Evolutionary conservation across 2,329 filamentous ascomycete species (phyloP).

Genomic region (Fusarium xylarioides): DNA sequence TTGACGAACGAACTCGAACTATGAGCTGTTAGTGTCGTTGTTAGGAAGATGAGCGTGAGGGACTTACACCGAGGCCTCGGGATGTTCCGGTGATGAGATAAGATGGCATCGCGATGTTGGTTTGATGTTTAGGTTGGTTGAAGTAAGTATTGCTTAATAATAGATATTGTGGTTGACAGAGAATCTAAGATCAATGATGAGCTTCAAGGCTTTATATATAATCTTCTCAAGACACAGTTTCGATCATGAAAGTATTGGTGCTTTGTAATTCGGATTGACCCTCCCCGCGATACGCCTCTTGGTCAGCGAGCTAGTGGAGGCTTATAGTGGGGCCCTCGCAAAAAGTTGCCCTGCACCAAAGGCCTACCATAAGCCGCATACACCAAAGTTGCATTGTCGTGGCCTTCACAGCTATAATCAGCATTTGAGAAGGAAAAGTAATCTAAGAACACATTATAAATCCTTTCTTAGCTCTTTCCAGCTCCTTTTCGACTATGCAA

Average conservation of each 20-base stretch:
- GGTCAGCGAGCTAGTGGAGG: not conserved
- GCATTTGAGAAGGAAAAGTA: not conserved
- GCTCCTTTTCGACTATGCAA: no score
- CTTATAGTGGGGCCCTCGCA: constrained; percentile 2
- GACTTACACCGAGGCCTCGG: constrained; percentile 29
- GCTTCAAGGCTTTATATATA: not conserved
- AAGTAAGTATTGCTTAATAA: not conserved
- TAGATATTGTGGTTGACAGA: fast-evolving
- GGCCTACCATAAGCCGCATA: fast-evolving
- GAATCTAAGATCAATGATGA: fast-evolving
- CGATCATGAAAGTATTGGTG: not conserved
- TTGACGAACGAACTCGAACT: constrained; percentile 51
- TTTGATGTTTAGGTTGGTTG: not conserved
- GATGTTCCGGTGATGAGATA: constrained; percentile 34
- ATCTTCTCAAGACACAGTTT: not conserved
- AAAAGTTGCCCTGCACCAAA: not conserved
- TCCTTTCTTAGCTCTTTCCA: not conserved
- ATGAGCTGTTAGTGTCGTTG: fast-evolving
- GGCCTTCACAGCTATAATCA: fast-evolving
- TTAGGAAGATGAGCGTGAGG: fast-evolving
- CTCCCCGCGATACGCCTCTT: not conserved
- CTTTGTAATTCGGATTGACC: constrained; percentile 4
- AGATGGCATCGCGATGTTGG: constrained; percentile 15
- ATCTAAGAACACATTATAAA: not conserved
- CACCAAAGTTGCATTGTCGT: no score